phyloP scores from a whole-genome alignment of 768 basidiomycete species.

The Pisolithus orientalis region DNA sequence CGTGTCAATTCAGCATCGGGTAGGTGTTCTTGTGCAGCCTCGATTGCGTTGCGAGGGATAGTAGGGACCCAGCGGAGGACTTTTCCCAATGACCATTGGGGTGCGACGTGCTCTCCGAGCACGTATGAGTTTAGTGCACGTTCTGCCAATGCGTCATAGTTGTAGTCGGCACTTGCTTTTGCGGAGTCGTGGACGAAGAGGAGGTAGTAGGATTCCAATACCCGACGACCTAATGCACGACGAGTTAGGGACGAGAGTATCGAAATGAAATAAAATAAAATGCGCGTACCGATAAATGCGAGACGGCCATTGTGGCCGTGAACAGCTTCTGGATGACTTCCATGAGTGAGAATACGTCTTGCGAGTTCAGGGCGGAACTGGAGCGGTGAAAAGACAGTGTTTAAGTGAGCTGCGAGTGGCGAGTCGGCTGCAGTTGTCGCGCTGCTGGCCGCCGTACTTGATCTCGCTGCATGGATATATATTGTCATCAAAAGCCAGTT shows the following conservation, averaged over 20 bases:
- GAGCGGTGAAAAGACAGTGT: slow-evolving; percentile 57
- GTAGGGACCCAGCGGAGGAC: slow-evolving; percentile 74
- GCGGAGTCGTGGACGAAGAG: slow-evolving; percentile 61
- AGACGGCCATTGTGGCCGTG: slow-evolving; percentile 69
- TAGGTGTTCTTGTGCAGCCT: slow-evolving; percentile 7
- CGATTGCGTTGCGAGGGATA: slow-evolving; percentile 32
- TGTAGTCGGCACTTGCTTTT: slow-evolving; percentile 39
- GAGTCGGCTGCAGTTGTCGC: slow-evolving; percentile 9
- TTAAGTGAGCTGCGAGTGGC: slow-evolving; percentile 48
- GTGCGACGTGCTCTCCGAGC: slow-evolving; percentile 69
- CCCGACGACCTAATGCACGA: slow-evolving; percentile 57
- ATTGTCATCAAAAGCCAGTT: neutral
- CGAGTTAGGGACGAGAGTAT: neutral
- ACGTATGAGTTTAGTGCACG: slow-evolving; percentile 62
- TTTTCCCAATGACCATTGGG: slow-evolving; percentile 67
- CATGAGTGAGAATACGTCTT: slow-evolving; percentile 69
- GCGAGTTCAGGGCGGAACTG: slow-evolving; percentile 68
- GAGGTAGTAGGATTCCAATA: slow-evolving; percentile 68
- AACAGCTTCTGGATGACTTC: slow-evolving; percentile 59
- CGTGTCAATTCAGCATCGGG: slow-evolving; percentile 22
- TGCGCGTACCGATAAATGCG: slow-evolving; percentile 56
- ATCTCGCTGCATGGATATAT: neutral
- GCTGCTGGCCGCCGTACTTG: neutral
- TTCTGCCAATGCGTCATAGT: slow-evolving; percentile 51
- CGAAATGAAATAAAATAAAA: neutral